Base-by-base conservation (phyloP, 768 basidiomycete species). In the Leccinum longicurvipes region DNA sequence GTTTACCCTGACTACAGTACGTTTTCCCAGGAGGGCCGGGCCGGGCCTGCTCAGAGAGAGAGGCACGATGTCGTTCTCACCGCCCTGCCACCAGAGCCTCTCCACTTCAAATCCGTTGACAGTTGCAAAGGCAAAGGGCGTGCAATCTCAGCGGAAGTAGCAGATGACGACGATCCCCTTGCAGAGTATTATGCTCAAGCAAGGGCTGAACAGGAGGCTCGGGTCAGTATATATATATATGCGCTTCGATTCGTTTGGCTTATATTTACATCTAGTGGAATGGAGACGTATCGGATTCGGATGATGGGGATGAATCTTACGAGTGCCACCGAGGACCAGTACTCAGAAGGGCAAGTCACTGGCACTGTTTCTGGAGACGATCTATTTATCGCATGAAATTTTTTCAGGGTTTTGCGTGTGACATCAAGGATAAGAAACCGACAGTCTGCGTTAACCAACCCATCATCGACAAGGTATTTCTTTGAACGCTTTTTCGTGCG, bases 391-490 rank as follows among this genome's bases (percentile, higher is more conserved):
- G 7, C 31, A 17, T 41, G 36, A 12, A 14, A 3, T 46, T 32
- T 24, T 21, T 28, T 19, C 23, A 89, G 86, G 82, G 82, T n/a
- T 91, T 82, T 71, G 72, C 82, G 14, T 88, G 86, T 64, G 87
- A 91, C 59, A 71, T 72, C 15, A 80, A 79, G 60, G 73, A 74
- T 25, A 63, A 56, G 1, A 69, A 65, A 45, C 46, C 64, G 54
- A 61, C 57, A 1, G 64, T 65, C 4, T 84, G 82, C 55, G 74
- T 76, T 3, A 93, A 93, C 64, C 85, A 91, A 66, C 81, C 86
- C 61, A 79, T 93, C 47, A 77, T 90, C 29, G 84, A 86, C 63
- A 89, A 89, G 78, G 89, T 83, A 59, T 24, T 65, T 14, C 14
- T 47, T 17, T 39, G 28, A 12, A n/a, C 1, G 27, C 10, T 28